Base-by-base conservation (phyloP, 1,139 yeast species). In the Oligophagozyma castellii region DNA sequence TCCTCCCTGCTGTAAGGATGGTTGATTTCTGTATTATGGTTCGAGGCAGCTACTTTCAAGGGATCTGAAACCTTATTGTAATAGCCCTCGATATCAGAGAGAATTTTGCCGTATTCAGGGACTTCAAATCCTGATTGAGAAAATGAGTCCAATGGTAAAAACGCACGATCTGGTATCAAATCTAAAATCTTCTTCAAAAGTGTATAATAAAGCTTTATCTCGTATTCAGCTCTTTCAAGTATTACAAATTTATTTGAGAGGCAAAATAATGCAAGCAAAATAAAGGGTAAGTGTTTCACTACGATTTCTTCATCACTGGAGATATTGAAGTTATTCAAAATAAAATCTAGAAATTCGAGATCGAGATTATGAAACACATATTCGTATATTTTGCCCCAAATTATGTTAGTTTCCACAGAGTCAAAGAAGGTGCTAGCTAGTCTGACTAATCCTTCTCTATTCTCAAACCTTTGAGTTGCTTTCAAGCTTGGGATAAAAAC, bases 301-400 rank as follows among this genome's bases (percentile, higher is more conserved):
- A 74, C 55, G 77, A 81, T 80, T 39, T 83, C 95, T 39, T 83
- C 95, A 40, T 86, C 96, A 28, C 66, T 70, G 12, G 46, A 36
- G 12, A 84, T 71, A 39, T 80, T 71, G 53, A 81, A 86, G 25
- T 67, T 65, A 13, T 61, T 60, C 16, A 84, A 40, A 13, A 81
- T 63, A 47, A 75, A 83, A 5, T 59, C 55, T 5, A 80, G 52
- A 20, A 79, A 55, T 1, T 59, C 65, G 18, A 68, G 44, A 18
- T 55, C 51, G 5, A 42, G 39, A 4, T 40, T 33, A 5, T 37
- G 33, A 19, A 41, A 34, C 5, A 67, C 45, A 33, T 68, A 46
- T n/a, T 56, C 47, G 26, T 68, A 58, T 2, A 77, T 53, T 34
- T 73, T 71, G 3, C 70, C 64, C 89, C 94, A 86, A 10, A 86